Base-by-base conservation (phyloP, 768 basidiomycete genomes). In the Leccinum olivaceopallidum region DNA sequence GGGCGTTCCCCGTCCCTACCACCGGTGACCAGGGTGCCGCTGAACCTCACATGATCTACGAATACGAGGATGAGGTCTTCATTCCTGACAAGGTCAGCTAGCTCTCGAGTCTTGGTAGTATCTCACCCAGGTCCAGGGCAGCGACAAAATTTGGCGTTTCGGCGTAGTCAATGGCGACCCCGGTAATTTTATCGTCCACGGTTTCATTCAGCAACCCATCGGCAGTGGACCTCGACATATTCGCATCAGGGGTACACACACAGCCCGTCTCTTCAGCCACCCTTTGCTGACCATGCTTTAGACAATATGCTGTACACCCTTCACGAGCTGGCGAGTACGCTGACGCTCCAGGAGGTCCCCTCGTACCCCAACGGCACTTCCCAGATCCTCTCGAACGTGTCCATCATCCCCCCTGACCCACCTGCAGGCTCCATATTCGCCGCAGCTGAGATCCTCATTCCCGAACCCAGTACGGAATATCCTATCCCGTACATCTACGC, bases 191-290 rank as follows among this genome's bases (percentile, higher is more conserved):
- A 72, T 67, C 42, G 81, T 90, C 50, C 83, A 84, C 53, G 87
- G 88, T 2, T 77, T 79, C 39, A 88, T 90, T 52, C 76, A 79
- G 22, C 50, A 51, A 56, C 84, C 85, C 4, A 64, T 69, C 20
- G 87, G 85, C n/a, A 85, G 85, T 56, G 88, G 88, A 2, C 89
- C 89, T 2, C 78, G 88, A 16, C 81, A 82, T 68, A 78, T 78
- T 20, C 74, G 71, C 14, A 72, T 79, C 48, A 66, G 70, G 58
- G 69, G 80, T 78, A 65, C 20, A 4, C 4, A 10, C 34, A 34
- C 34, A 34, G 0, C 22, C 13, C 4, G 49, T 49, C n/a, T 18
- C 34, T 22, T 56, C 30, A 5, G 22, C 32, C 2, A 22, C 22
- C 10, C 53, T 54, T 53, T 48, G 36, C 28, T 57, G n/a, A 59